Evolutionary conservation across 495 filamentous ascomycete species (phyloP).

Genomic region (Tuber borchii): DNA sequence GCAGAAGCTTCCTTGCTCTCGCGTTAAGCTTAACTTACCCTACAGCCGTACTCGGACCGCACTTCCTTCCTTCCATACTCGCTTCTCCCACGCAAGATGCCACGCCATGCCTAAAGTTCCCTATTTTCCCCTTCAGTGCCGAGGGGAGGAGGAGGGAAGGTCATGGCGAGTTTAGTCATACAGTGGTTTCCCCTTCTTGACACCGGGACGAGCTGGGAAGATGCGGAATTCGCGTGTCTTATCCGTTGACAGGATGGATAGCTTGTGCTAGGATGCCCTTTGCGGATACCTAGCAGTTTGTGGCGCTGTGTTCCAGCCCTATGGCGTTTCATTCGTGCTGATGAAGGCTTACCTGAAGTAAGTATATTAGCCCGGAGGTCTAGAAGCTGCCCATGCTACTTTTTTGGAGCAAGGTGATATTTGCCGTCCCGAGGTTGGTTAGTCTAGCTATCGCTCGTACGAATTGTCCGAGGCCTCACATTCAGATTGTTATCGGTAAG

Average conservation of each 20-base stretch:
- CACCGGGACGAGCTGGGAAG: background rate
- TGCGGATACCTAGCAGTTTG: background rate
- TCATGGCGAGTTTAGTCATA: background rate
- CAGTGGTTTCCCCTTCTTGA: background rate
- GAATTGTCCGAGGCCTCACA: background rate
- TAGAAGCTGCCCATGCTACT: background rate
- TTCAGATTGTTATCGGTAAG: background rate
- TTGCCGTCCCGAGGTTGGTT: background rate
- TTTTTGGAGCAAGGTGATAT: background rate
- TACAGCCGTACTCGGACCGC: background rate
- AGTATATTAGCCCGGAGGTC: background rate
- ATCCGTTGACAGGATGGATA: too few species aligned
- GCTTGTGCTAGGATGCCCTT: too few species aligned
- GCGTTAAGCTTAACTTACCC: background rate
- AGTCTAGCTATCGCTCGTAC: background rate
- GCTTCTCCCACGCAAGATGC: background rate
- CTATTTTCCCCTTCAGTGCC: background rate
- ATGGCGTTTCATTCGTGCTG: background rate
- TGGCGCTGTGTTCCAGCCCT: background rate
- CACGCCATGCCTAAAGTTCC: background rate
- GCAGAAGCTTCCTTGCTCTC: background rate
- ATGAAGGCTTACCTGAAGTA: background rate
- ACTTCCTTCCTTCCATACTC: background rate
- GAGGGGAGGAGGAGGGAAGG: background rate
- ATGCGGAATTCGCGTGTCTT: too few species aligned